Percentiles rank a stretch among this genome's conserved stretches.
Evolutionary conservation across 768 basidiomycete species (phyloP).

Genomic region (Suillus brevipes): DNA sequence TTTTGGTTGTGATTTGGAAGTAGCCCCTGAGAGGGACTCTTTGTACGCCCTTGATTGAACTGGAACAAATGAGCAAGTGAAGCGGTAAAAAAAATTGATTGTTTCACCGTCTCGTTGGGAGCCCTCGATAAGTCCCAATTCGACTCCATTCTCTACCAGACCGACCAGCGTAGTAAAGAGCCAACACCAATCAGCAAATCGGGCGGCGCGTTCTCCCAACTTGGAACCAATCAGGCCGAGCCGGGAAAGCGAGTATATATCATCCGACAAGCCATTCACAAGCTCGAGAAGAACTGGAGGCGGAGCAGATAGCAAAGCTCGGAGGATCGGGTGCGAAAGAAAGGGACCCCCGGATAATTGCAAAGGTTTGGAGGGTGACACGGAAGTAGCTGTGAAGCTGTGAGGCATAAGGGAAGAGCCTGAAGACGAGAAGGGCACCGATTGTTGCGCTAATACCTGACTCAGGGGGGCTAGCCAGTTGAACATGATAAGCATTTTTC

Average conservation of each 20-base stretch:
- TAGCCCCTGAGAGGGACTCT: slow-evolving; percentile 72
- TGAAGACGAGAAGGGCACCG: slow-evolving; percentile 55
- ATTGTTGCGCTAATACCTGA: slow-evolving; percentile 67
- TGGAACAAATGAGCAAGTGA: slow-evolving; percentile 28
- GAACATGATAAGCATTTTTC: slow-evolving; percentile 79
- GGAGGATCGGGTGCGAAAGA: slow-evolving; percentile 62
- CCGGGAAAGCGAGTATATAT: slow-evolving; percentile 72
- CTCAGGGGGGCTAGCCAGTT: slow-evolving; percentile 82
- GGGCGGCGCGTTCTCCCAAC: slow-evolving; percentile 66
- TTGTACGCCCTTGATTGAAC: slow-evolving; percentile 73
- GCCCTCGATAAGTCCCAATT: slow-evolving; percentile 66
- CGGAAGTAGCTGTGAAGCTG: slow-evolving; percentile 16
- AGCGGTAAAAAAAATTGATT: not conserved
- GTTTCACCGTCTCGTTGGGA: slow-evolving; percentile 61
- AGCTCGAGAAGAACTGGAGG: slow-evolving; percentile 83
- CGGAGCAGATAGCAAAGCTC: slow-evolving; percentile 74
- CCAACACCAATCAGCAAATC: slow-evolving; percentile 88
- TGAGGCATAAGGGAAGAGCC: slow-evolving; percentile 28
- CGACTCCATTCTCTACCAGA: slow-evolving; percentile 81
- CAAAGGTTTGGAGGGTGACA: slow-evolving; percentile 9
- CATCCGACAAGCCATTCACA: slow-evolving; percentile 72
- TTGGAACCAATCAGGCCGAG: slow-evolving; percentile 68
- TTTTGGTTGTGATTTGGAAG: slow-evolving; percentile 66
- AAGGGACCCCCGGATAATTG: slow-evolving; percentile 19
- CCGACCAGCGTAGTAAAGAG: slow-evolving; percentile 75